Evolutionary conservation across 306 rosid species (phyloP), one percentile per base, ranked within the genome.

Genomic region (Neltuma alba): DNA sequence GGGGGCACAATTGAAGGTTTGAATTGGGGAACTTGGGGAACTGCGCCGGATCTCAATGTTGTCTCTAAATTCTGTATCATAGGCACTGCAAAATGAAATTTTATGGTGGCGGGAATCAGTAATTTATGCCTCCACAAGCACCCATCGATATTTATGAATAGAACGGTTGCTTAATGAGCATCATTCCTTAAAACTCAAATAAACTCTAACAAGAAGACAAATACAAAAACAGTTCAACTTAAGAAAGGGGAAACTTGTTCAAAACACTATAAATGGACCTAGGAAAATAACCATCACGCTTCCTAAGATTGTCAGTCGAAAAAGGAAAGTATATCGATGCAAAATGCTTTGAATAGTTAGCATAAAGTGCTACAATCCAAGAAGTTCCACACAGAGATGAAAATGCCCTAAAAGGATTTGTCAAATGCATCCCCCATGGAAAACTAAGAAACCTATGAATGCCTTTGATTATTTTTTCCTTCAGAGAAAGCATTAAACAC

Each of bases 1-100:
- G 81, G 76, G 65, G 42, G 89, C 12, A 13, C 75, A 3, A 58
- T 1, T 7, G 89, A 6, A 70, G 97, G 92, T 58, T 74, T 88
- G 73, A 95, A 93, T 41, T 91, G 98, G 3, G 99, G 98, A 23
- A 84, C 91, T 69, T 86, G 97, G 0, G 99, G 99, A 54, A 87
- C 97, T 2, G 88, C 97, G 28, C 97, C 97, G 12, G 94, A 52
- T 77, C 62, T 91, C 89, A 95, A 1, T 30, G 99, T 95, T 60
- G 88, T 44, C 85, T 95, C 99, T 36, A 95, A 77, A 79, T 91
- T 93, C 66, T 96, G 99, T 28, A 96, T 90, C 98, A 93, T 91
- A 38, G 99, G 99, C 93, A 96, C 98, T 96, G 94, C 77, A 88
- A 41, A 60, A 79, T 12, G 45, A 33, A 27, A 62, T 63, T 58